Percentiles rank a stretch among this genome's conserved stretches.
Conservation (phyloP, 768 basidiomycete species). For the Crepidotus variabilis region DNA sequence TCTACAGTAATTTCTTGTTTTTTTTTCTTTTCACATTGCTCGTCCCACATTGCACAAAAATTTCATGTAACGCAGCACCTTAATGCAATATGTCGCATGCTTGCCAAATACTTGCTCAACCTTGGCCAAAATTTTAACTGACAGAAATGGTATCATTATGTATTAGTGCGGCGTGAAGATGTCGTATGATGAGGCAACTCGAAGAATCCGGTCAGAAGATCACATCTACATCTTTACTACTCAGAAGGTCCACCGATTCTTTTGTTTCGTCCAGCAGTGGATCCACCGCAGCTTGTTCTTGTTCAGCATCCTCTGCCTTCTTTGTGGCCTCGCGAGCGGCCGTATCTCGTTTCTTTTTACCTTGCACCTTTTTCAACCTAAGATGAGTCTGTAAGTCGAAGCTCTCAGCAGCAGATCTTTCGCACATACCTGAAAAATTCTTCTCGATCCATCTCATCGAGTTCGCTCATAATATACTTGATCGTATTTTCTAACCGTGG, state of each 20-base stretch:
- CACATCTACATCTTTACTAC: constrained; percentile 87
- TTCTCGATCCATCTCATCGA: constrained; percentile 98
- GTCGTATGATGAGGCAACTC: not conserved
- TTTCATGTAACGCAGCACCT: constrained; percentile 59
- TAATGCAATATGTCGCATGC: not conserved
- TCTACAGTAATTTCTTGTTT: constrained; percentile 31
- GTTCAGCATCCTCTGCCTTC: constrained; percentile 11
- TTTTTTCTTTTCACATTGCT: constrained; percentile 12
- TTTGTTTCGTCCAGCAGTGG: constrained; percentile 29
- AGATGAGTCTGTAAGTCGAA: constrained; percentile 2
- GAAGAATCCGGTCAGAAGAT: constrained; percentile 64
- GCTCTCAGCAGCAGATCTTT: not conserved
- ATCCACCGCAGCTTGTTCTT: constrained; percentile 23
- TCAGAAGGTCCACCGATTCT: constrained; percentile 55
- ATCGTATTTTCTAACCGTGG: constrained; percentile 96
- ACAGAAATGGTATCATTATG: no score
- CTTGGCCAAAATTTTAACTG: no score
- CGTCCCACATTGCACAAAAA: constrained; percentile 41
- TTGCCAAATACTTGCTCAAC: no score
- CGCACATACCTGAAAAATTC: constrained; percentile 79
- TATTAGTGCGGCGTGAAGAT: not conserved
- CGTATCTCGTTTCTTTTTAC: constrained; percentile 90
- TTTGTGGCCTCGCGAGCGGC: constrained; percentile 35
- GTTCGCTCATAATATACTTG: constrained; percentile 94
- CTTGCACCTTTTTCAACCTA: constrained; percentile 95